Base-by-base conservation (phyloP, 2,329 filamentous ascomycete species). In the Ascochyta viciae-villosae region DNA sequence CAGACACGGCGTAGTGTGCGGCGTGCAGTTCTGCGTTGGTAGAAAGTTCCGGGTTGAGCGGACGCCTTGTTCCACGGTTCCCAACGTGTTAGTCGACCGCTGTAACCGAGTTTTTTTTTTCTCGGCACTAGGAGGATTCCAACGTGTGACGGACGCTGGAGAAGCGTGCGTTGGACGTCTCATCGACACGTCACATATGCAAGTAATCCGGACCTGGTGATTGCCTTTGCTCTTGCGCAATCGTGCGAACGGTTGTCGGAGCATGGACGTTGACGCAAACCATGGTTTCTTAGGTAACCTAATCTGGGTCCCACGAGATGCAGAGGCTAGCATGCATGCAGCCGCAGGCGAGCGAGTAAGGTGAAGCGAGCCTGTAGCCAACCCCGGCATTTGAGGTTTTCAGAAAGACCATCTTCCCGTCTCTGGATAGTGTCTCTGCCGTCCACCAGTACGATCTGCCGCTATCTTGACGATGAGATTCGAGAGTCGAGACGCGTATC, bases 191-290 rank as follows among this genome's bases (percentile, higher is more conserved):
- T 55, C 40, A 50, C 27, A 37, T 4, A 16, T 50, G 33, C 51
- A 19, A 31, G 29, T 12, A 13, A 31, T 13, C 10, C 12, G 12
- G 10, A 48, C 23, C 8, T 43, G n/a, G 27, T 45, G 34, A 35
- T 19, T 49, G 22, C 29, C 27, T 43, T 37, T 31, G 16, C 22
- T 57, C 43, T 68, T 68, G 65, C 65, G 65, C 64, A 68, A 68
- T 66, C 54, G 12, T 41, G 61, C 54, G 44, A 54, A 65, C 64
- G 58, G 60, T 51, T 50, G 54, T 49, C 49, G 40, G 40, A 50
- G 43, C 46, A 51, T 54, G 22, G 57, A 48, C 35, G 33, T 40
- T 40, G 29, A 50, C 33, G 47, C 43, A 51, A 47, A 39, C 26
- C 2, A 31, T 35, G 19, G 24, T 16, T 37, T 19, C 29, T 33